These are phyloP conservation scores for Talinum fruticosum DNA, from an alignment of 148 eudicot species.

Conservation along the genomic window DNA sequence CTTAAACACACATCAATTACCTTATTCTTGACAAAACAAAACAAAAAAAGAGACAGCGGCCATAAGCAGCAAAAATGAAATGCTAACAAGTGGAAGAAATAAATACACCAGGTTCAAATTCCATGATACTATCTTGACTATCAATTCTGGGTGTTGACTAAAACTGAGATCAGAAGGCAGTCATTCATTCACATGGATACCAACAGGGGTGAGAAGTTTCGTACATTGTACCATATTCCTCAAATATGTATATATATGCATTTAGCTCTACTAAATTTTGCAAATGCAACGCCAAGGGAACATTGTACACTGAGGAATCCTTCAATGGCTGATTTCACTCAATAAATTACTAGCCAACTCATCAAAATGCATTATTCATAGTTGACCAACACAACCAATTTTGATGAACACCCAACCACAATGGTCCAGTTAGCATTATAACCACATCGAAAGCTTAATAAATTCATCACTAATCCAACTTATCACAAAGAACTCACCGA, in stretches of 20 bases:
- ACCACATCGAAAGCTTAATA: background rate
- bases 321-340: background rate
- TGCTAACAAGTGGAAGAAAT: no score
- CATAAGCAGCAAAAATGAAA: no score
- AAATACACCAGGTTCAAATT: background rate
- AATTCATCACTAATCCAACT: background rate
- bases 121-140: background rate
- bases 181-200: background rate
- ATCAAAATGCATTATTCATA: background rate
- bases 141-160: background rate
- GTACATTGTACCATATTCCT: background rate
- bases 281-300: background rate
- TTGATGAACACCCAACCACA: background rate
- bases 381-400: background rate
- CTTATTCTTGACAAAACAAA: no score
- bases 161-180: background rate
- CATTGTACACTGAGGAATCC: background rate
- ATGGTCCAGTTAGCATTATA: background rate
- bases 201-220: no score
- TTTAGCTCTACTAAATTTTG: background rate
- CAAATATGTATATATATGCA: background rate
- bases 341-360: background rate
- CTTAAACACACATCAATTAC: no score
- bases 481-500: constrained; percentile 38
- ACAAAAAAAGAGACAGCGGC: no score